A percentile compares a stretch with the other conserved stretches of the same genome.
Evolutionary conservation across 306 rosid genomes (phyloP).

Genomic region (Cyclanthera cordifolia): DNA sequence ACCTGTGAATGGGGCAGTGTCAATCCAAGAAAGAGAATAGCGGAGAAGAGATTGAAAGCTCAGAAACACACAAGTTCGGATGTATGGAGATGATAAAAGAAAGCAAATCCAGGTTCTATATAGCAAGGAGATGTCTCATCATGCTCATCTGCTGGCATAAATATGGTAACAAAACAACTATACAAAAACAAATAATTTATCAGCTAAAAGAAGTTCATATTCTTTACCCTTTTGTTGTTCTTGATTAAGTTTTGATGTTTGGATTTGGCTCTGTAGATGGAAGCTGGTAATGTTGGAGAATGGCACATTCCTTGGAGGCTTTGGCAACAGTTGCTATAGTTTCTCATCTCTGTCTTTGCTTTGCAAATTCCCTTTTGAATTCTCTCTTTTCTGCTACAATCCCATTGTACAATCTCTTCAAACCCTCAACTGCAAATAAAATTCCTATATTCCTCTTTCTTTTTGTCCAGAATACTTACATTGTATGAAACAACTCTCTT

Average conservation of each 20-base stretch:
- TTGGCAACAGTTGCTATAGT: not conserved
- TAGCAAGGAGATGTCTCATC: conserved; percentile 23
- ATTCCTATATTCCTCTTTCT: not conserved
- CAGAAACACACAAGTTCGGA: conserved; percentile 3
- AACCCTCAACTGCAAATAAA: not conserved
- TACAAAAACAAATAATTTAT: not conserved
- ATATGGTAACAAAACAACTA: conserved; percentile 11
- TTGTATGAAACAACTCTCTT: not conserved
- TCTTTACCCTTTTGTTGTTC: not conserved
- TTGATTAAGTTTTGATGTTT: not conserved
- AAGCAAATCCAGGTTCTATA: conserved; percentile 27
- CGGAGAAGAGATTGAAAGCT: not conserved
- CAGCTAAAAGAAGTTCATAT: not conserved
- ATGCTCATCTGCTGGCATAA: conserved; percentile 34
- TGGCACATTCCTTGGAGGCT: not conserved
- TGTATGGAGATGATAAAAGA: conserved; percentile 20
- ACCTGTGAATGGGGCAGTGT: conserved; percentile 21
- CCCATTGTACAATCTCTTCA: not conserved
- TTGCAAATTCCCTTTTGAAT: not conserved
- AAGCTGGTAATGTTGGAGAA: not conserved
- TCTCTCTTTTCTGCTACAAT: not conserved
- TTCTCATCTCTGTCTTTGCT: not conserved
- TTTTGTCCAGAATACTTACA: not conserved
- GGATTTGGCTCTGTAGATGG: conserved; percentile 1
- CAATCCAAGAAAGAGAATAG: conserved; percentile 7